phyloP scores from a whole-genome alignment of 495 filamentous ascomycete genomes.

The Talaromyces proteolyticus region DNA sequence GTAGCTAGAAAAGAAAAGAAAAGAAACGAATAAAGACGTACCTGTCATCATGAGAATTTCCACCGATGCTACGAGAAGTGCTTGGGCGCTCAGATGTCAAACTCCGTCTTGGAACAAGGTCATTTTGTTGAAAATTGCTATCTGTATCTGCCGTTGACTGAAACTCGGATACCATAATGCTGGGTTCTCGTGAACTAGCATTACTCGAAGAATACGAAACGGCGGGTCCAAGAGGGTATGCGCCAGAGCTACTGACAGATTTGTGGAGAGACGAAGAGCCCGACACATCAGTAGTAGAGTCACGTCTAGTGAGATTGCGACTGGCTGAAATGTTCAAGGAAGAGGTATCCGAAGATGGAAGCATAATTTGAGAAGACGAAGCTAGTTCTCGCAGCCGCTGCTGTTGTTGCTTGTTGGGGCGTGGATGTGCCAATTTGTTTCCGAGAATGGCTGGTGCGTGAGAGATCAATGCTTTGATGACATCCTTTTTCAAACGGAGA shows the following conservation, averaged over 20 bases:
- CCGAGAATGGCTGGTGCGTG: constrained; percentile 95
- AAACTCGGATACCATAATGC: constrained; percentile 20
- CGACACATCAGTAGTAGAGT: constrained; percentile 30
- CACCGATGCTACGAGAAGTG: constrained; percentile 17
- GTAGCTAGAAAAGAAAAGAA: not conserved
- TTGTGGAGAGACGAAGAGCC: constrained; percentile 28
- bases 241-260: constrained; percentile 26
- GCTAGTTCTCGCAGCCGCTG: constrained; percentile 77
- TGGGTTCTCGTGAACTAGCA: constrained; percentile 16
- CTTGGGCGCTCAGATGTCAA: constrained; percentile 23
- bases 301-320: constrained; percentile 28
- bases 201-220: constrained; percentile 32
- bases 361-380: constrained; percentile 39
- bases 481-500: constrained; percentile 83
- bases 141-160: constrained; percentile 33
- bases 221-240: constrained; percentile 32
- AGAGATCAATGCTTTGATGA: constrained; percentile 88
- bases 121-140: too few species aligned
- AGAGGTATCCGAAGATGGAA: constrained; percentile 40
- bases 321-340: constrained; percentile 29
- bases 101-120: constrained; percentile 25
- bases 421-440: constrained; percentile 90
- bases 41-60: constrained; percentile 33
- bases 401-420: constrained; percentile 70
- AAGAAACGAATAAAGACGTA: constrained; percentile 9